A percentile compares a stretch with the other conserved stretches of the same genome.
These are phyloP conservation scores for Darksidea phi DNA, from an alignment of 495 filamentous ascomycete genomes.

Conservation along the genomic window DNA sequence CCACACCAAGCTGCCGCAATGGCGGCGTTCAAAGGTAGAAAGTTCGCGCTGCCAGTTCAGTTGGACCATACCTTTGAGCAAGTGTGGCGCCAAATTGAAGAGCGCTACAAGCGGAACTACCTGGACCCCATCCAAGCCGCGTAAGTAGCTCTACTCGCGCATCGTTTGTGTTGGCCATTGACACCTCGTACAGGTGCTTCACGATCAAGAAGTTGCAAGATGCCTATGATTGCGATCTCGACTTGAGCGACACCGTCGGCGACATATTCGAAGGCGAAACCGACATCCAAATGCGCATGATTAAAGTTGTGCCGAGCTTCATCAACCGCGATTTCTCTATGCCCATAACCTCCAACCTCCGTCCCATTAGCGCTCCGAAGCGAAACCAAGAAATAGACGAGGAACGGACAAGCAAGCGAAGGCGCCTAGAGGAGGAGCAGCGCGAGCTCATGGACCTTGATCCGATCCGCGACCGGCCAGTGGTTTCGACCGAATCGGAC, in stretches of 20 bases:
- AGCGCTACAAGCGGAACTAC: slow-evolving; percentile 36
- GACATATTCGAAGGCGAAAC: slow-evolving; percentile 35
- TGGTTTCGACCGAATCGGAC: slow-evolving; percentile 26
- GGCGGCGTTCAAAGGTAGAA: slow-evolving; percentile 11
- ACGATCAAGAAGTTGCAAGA: slow-evolving; percentile 37
- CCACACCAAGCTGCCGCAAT: background rate
- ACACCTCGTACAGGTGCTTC: slow-evolving; percentile 28
- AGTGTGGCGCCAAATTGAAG: slow-evolving; percentile 32
- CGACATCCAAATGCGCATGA: slow-evolving; percentile 25
- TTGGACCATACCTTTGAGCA: slow-evolving; percentile 32
- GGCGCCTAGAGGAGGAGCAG: slow-evolving; percentile 15
- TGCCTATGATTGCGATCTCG: slow-evolving; percentile 34
- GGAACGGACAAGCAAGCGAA: slow-evolving; percentile 13
- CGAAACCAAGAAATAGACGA: slow-evolving; percentile 5
- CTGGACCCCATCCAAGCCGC: slow-evolving; percentile 19
- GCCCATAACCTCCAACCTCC: slow-evolving; percentile 30
- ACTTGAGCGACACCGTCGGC: slow-evolving; percentile 36
- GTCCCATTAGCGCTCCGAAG: slow-evolving; percentile 23
- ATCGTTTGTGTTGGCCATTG: slow-evolving; percentile 4
- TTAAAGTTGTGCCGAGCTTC: slow-evolving; percentile 31
- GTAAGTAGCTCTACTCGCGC: slow-evolving; percentile 12
- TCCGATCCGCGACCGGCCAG: slow-evolving; percentile 14
- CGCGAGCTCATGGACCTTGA: background rate
- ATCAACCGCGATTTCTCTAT: slow-evolving; percentile 33
- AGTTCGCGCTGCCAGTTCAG: slow-evolving; percentile 31